Conservation (phyloP, 1,284 basidiomycete genomes). For the Cutaneotrichosporon dermatis region DNA sequence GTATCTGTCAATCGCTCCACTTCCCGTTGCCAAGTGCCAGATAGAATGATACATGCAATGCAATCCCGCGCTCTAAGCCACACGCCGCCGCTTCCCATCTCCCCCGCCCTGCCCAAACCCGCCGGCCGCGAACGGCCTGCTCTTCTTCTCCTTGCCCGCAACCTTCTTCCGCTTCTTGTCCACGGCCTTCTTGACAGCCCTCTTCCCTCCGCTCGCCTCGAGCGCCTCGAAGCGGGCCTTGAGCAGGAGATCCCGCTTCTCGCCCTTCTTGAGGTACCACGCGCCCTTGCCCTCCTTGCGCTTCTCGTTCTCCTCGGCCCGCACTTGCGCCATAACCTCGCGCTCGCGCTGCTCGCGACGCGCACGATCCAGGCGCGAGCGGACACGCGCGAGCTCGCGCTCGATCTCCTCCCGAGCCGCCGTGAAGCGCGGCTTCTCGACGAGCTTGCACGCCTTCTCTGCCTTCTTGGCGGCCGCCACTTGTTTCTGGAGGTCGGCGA, state of each 20-base stretch:
- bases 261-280: constrained; percentile 85
- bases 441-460: constrained; percentile 60
- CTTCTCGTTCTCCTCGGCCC: constrained; percentile 69
- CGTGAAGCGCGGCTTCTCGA: constrained; percentile 62
- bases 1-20: no score
- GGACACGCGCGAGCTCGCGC: constrained; percentile 66
- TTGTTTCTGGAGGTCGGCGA: constrained; percentile 62
- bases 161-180: constrained; percentile 85
- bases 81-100: constrained; percentile 16
- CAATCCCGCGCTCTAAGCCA: constrained; percentile 6
- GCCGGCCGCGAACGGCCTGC: constrained; percentile 59
- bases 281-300: constrained; percentile 68
- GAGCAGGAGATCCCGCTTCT: constrained; percentile 67
- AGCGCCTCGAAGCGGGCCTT: constrained; percentile 73
- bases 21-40: not conserved
- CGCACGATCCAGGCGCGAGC: constrained; percentile 73
- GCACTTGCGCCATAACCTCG: constrained; percentile 59
- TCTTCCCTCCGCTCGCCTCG: constrained; percentile 65
- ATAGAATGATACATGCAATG: constrained; percentile 1
- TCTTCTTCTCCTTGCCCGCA: constrained; percentile 82
- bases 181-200: constrained; percentile 78
- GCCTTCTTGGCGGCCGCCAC: constrained; percentile 66
- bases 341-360: constrained; percentile 65
- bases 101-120: constrained; percentile 17
- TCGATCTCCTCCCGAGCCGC: constrained; percentile 74